Evolutionary conservation across 1,284 basidiomycete genomes (phyloP).

Genomic region (Trichosporon sp.): DNA sequence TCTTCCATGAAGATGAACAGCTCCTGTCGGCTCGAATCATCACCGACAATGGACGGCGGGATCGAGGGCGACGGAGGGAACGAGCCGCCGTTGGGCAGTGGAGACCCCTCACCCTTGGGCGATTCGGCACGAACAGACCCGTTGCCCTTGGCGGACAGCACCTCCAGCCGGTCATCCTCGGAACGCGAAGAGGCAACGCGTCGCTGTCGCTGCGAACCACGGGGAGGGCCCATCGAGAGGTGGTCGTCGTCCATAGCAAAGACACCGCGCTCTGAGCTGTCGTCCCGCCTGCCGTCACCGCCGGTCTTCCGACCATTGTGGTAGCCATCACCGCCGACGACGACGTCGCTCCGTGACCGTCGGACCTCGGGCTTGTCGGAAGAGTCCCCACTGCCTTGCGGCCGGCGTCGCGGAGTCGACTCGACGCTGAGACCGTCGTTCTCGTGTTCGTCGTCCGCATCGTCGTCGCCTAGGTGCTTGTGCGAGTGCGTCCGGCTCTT

Average conservation of each 20-base stretch:
- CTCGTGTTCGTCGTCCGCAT: constrained; percentile 53
- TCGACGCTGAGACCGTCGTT: constrained; percentile 23
- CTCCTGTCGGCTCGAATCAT: constrained; percentile 75
- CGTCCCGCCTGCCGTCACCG: constrained; percentile 33
- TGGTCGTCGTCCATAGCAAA: constrained; percentile 58
- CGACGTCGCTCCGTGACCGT: constrained; percentile 24
- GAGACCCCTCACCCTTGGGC: constrained; percentile 23
- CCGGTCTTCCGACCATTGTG: neutral
- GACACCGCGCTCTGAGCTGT: constrained; percentile 51
- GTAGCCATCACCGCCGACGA: constrained; percentile 11
- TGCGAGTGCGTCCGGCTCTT: constrained; percentile 38
- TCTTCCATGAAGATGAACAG: constrained; percentile 99
- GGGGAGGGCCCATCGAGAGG: constrained; percentile 18
- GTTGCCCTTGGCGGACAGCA: neutral
- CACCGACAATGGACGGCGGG: constrained; percentile 34
- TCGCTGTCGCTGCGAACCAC: neutral
- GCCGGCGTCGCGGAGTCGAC: neutral
- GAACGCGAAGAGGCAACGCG: neutral
- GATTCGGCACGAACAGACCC: neutral
- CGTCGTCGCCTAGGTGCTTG: constrained; percentile 39
- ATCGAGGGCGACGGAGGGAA: constrained; percentile 45
- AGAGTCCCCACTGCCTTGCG: neutral
- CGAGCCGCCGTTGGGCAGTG: constrained; percentile 24
- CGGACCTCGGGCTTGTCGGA: neutral
- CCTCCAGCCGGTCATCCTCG: neutral